phyloP scores from a whole-genome alignment of 345 rosid genomes.

The Noccaea caerulescens region DNA sequence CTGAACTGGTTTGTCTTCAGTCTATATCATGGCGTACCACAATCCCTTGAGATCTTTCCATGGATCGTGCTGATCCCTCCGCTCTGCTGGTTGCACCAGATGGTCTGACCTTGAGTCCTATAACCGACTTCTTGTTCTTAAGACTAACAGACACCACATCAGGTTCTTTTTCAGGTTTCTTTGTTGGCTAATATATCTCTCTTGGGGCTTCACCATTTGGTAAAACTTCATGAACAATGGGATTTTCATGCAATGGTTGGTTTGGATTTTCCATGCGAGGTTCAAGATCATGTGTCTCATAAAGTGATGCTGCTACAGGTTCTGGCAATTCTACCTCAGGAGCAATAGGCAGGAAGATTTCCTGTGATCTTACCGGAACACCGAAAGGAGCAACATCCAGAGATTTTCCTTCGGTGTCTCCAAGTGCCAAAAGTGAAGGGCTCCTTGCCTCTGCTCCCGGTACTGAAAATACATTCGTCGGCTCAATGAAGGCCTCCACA shows the following conservation, averaged over 20 bases:
- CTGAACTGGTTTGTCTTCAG: conserved; percentile 69
- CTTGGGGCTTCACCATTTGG: conserved; percentile 55
- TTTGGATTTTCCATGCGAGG: conserved; percentile 47
- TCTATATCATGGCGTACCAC: conserved; percentile 56
- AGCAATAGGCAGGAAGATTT: conserved; percentile 32
- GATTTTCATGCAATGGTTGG: conserved; percentile 43
- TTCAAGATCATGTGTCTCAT: conserved; percentile 54
- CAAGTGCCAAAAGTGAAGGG: conserved; percentile 36
- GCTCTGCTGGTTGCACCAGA: conserved; percentile 74
- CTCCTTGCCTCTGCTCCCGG: conserved; percentile 48
- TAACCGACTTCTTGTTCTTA: conserved; percentile 61
- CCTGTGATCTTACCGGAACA: conserved; percentile 35
- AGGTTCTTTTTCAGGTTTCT: conserved; percentile 39
- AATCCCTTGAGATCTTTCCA: conserved; percentile 66
- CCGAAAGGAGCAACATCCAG: conserved; percentile 40
- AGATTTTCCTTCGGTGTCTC: conserved; percentile 33
- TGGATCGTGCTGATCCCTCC: conserved; percentile 68
- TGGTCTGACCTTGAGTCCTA: conserved; percentile 72
- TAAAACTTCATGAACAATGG: conserved; percentile 49
- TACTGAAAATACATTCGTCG: conserved; percentile 54
- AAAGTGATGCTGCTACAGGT: conserved; percentile 42
- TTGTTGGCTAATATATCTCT: conserved; percentile 35
- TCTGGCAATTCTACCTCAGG: conserved; percentile 36
- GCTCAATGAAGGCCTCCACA: conserved; percentile 68
- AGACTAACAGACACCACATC: conserved; percentile 53